phyloP scores from a whole-genome alignment of 148 eudicot genomes.

The Rhododendron kiyosumense region DNA sequence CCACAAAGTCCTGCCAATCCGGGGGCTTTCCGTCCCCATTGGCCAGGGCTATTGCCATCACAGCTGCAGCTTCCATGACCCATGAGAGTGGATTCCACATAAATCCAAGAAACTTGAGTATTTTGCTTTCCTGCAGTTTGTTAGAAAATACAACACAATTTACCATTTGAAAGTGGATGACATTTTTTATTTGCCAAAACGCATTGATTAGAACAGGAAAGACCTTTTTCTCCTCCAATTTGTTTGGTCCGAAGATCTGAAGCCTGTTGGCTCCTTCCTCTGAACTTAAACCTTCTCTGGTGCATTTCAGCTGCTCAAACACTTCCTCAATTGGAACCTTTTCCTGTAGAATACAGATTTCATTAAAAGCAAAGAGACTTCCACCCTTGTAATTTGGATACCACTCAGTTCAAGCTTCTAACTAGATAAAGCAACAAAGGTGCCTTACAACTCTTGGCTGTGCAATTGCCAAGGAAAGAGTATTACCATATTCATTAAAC shows the following conservation, averaged over 20 bases:
- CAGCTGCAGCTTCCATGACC: constrained; percentile 99
- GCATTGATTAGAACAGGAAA: neutral
- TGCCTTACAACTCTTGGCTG: neutral
- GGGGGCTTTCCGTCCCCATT: constrained; percentile 80
- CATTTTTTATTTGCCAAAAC: neutral
- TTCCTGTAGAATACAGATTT: constrained; percentile 42
- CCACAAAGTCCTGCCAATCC: constrained; percentile 96
- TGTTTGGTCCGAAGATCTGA: constrained; percentile 83
- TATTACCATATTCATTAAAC: neutral
- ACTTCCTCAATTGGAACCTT: constrained; percentile 93
- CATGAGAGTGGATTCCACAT: constrained; percentile 99
- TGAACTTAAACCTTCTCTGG: constrained; percentile 59
- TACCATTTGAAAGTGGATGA: neutral
- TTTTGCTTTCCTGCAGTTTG: constrained; percentile 69
- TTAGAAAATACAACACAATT: neutral
- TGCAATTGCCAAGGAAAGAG: neutral
- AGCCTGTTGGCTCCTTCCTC: constrained; percentile 84
- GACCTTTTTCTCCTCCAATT: constrained; percentile 88
- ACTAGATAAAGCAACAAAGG: neutral
- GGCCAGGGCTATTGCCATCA: constrained; percentile 91
- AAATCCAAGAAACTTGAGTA: constrained; percentile 92
- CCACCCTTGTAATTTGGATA: neutral
- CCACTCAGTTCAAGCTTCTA: neutral
- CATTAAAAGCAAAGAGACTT: neutral
- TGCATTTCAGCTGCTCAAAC: constrained; percentile 83